Evolutionary conservation across 345 rosid genomes (phyloP).

Genomic region (Limnanthes douglasii): DNA sequence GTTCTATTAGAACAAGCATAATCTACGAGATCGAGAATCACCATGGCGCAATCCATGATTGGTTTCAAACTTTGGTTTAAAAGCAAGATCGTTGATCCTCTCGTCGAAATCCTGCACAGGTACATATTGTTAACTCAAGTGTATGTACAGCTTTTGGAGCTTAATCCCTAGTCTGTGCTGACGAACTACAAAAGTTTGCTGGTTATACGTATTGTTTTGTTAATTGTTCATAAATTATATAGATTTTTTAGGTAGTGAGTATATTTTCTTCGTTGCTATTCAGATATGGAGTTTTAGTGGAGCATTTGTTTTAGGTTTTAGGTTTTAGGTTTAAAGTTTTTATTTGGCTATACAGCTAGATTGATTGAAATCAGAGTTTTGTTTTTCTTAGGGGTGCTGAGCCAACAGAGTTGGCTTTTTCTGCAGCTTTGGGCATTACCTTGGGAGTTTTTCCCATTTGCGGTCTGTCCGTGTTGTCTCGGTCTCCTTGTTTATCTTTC

Average conservation of each 20-base stretch:
- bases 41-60: constrained; percentile 14
- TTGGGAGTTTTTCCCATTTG: constrained; percentile 59
- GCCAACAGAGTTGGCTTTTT: constrained; percentile 57
- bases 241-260: neutral
- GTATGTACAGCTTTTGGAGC: neutral
- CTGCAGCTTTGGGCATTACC: constrained; percentile 55
- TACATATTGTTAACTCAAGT: neutral
- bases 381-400: constrained; percentile 34
- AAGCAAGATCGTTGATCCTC: constrained; percentile 39
- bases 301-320: neutral
- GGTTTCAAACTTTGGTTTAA: constrained; percentile 23
- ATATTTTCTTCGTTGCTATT: neutral
- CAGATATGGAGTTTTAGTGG: neutral
- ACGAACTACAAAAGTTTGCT: too few relatives aligned
- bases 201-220: neutral
- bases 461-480: constrained; percentile 25
- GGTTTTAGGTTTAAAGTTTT: neutral
- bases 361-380: neutral
- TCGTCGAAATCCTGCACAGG: constrained; percentile 44
- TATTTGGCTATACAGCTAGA: neutral
- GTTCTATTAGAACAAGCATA: too few relatives aligned
- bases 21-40: too few relatives aligned
- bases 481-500: constrained; percentile 5
- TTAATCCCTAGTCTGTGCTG: too few relatives aligned
- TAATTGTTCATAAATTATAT: neutral